Evolutionary conservation across 179 eudicot species (phyloP), one percentile per base, ranked within the genome.

Genomic region (Carnegiea gigantea): DNA sequence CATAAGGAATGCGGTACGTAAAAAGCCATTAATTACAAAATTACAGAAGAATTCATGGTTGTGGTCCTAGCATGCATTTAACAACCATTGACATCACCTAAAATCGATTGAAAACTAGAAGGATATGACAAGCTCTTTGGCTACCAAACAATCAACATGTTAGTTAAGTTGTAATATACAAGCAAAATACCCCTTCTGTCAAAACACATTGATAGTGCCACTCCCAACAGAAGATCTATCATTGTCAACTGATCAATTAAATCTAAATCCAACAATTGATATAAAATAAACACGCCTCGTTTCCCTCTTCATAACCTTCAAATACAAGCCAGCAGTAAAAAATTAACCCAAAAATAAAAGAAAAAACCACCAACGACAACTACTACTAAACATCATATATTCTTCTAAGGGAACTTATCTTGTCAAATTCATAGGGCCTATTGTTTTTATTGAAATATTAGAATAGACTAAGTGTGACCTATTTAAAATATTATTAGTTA

Each of bases 1-100:
- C 3, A 33, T 33, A 1, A 33, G 36, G 36, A 33, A 33, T 33
- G 36, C 3, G 36, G 3, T 33, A 7, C 0, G 6, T 0, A 40
- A 40, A 5, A 40, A 40, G 44, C 44, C 44, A 40, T 40, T 40
- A 40, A 40, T 40, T 40, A 40, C 0, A 40, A 40, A 7, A 33
- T 33, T 33, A 33, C 2, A 79, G 76, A 79, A 83, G 79, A 67
- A 79, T 79, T 8, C 62, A 54, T 20, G 6, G 68, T 23, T 74
- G 85, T 83, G 82, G 79, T 36, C 82, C 82, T 73, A 53, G 23
- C 75, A 73, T 11, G n/a, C 62, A 21, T 23, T 83, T 78, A 83
- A 79, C 85, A 83, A 83, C 85, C 79, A 74, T 83, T 78, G 78
- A 65, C 79, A 73, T 78, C 54, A 83, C 64, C 43, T 51, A 73